Evolutionary conservation across 495 filamentous ascomycete species (phyloP), one percentile per base, ranked within the genome.

Genomic region (Darksidea phi): DNA sequence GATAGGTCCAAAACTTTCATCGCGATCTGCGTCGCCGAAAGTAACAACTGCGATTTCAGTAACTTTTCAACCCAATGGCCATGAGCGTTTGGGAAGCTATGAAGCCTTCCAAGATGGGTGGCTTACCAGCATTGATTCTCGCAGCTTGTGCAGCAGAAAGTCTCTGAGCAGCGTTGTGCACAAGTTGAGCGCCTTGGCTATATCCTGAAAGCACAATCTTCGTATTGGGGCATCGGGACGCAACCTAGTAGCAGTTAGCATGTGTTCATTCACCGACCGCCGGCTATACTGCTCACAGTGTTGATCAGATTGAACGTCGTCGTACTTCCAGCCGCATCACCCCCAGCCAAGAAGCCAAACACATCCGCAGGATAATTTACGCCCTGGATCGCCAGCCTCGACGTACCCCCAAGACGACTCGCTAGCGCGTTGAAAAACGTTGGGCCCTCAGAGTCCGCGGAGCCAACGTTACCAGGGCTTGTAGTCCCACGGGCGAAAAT

Each of bases 121-220:
- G 12, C 52, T 12, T 42, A 55, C 52, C 52, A 45, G 52, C 52
- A 23, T 20, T 21, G 18, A 55, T 38, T 15, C 23, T 42, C 15
- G 52, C 52, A 24, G 52, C 52, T n/a, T 12, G 18, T 1, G 52
- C 15, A 21, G 52, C 36, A 1, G 52, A 42, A 1, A 38, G 34
- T 11, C 28, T 55, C 36, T 28, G 18, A 4, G 52, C 38, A 10
- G 52, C 52, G 20, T 24, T 55, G 36, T 55, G 52, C 3, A 55
- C 36, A 18, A 55, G 37, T 26, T 55, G 52, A 23, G 52, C 52
- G 2, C 52, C 52, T 26, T 55, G 52, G 37, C 52, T 55, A 36
- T 55, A 55, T 13, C 52, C 52, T 4, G 36, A 20, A 1, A 55
- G 52, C 10, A 55, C 38, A 38, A 55, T 55, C 52, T 55, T 55